phyloP scores from a whole-genome alignment of 106 monocot species.

The Posidonia australis region DNA sequence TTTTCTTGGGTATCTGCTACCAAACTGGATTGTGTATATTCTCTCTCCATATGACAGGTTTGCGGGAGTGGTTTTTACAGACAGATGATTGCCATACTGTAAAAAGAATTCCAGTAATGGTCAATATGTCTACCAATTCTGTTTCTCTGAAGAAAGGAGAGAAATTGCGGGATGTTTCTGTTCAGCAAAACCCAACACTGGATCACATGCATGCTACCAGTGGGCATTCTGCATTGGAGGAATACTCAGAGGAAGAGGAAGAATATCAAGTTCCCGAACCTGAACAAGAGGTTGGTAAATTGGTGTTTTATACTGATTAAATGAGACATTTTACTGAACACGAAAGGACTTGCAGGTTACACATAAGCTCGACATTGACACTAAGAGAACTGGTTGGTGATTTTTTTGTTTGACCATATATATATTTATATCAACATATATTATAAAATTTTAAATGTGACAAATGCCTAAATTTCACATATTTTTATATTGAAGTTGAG shows the following conservation, averaged over 20 bases:
- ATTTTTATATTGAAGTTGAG: slow-evolving; percentile 15
- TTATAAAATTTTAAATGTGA: background rate
- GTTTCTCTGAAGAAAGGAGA: slow-evolving; percentile 40
- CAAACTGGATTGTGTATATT: background rate
- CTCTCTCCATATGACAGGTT: slow-evolving; percentile 27
- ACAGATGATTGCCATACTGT: slow-evolving; percentile 50
- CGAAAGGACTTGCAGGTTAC: slow-evolving; percentile 5
- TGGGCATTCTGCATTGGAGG: slow-evolving; percentile 52
- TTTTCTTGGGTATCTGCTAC: background rate
- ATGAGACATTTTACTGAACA: slow-evolving; percentile 3
- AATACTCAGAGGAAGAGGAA: slow-evolving; percentile 89
- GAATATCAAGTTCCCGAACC: slow-evolving; percentile 55
- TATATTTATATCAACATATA: slow-evolving; percentile 1
- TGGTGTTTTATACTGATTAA: background rate
- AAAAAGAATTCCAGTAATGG: slow-evolving; percentile 72
- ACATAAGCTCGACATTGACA: slow-evolving; percentile 20
- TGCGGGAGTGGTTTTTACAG: slow-evolving; percentile 96
- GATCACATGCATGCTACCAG: slow-evolving; percentile 40
- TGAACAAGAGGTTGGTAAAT: slow-evolving; percentile 41
- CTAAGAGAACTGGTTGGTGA: slow-evolving; percentile 41
- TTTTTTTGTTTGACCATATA: background rate
- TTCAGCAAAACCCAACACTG: background rate
- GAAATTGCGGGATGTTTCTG: slow-evolving; percentile 28
- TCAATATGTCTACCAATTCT: slow-evolving; percentile 31
- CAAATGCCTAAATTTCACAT: background rate